Base-by-base conservation (phyloP, 768 basidiomycete species). In the Tulasnella sp. region DNA sequence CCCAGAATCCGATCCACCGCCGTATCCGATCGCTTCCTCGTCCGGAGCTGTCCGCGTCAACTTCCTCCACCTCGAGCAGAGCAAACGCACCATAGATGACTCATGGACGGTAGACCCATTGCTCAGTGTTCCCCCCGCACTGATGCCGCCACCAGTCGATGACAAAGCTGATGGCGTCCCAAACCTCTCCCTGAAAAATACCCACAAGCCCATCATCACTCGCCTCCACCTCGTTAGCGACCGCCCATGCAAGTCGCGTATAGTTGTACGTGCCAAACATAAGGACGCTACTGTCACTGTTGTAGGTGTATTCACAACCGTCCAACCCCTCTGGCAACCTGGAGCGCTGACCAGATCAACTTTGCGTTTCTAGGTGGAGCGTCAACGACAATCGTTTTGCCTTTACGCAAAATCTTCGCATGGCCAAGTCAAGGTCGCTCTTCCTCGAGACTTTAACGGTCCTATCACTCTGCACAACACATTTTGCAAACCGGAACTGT, bases 391-490 rank as follows among this genome's bases (percentile, higher is more conserved):
- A 68, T 36, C 36, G 2, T 38, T 78, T 40, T 42, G 38, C 14
- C 36, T 78, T 8, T 24, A 40, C 24, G 52, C 27, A 12, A 56
- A 68, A 27, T 71, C 77, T 24, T 42, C 56, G 19, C 62, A 78
- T 44, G 77, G 31, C 4, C 12, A 31, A n/a, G 39, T 78, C 9
- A 78, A 72, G 34, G 77, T 78, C 14, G 39, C 40, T 34, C 71
- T 78, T 27, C 77, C 77, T 40, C n/a, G 68, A 78, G 77, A 72
- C 40, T 78, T 78, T 40, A 71, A 75, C 38, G 77, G 77, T 14
- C 77, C 68, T 7, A 16, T 78, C 40, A 68, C 62, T 34, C 36
- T 68, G 16, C 34, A 27, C 31, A 68, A 68, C 62, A 6, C 62
- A 27, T 68, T 4, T 6, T 19, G 62, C 62, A 68, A 36, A 27